Evolutionary conservation across 2,329 filamentous ascomycete genomes (phyloP).

Genomic region (Blastomyces gilchristii): DNA sequence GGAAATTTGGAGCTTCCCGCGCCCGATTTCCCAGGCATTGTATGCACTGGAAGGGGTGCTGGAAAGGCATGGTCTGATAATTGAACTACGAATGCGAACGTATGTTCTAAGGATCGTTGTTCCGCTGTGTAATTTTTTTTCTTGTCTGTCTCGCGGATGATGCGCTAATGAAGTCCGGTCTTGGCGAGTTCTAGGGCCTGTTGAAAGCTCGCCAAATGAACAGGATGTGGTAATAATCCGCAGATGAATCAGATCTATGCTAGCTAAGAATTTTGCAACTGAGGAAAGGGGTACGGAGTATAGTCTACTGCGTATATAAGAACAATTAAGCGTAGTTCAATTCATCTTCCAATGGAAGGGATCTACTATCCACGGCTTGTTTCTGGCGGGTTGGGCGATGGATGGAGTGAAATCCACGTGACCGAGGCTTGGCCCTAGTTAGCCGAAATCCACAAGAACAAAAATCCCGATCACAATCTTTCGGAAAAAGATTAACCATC

Average conservation of each 20-base stretch:
- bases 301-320: no score
- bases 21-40: constrained; percentile 27
- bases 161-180: background rate
- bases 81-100: background rate
- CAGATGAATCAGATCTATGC: background rate
- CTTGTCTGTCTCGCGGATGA: no score
- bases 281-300: no score
- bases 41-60: constrained; percentile 55
- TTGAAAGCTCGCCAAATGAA: background rate
- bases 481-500: constrained; percentile 17
- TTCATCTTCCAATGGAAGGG: background rate
- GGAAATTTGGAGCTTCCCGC: constrained; percentile 32
- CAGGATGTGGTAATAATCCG: background rate
- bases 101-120: background rate
- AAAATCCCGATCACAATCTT: constrained; percentile 11
- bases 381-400: no score
- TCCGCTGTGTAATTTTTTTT: background rate
- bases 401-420: background rate
- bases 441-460: constrained; percentile 33
- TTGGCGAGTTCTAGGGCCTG: background rate
- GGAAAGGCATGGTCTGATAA: constrained; percentile 26
- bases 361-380: no score
- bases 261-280: background rate
- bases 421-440: constrained; percentile 19
- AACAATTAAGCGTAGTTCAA: background rate